Conservation (phyloP, 768 basidiomycete genomes). For the Rhodotorula sphaerocarpa region DNA sequence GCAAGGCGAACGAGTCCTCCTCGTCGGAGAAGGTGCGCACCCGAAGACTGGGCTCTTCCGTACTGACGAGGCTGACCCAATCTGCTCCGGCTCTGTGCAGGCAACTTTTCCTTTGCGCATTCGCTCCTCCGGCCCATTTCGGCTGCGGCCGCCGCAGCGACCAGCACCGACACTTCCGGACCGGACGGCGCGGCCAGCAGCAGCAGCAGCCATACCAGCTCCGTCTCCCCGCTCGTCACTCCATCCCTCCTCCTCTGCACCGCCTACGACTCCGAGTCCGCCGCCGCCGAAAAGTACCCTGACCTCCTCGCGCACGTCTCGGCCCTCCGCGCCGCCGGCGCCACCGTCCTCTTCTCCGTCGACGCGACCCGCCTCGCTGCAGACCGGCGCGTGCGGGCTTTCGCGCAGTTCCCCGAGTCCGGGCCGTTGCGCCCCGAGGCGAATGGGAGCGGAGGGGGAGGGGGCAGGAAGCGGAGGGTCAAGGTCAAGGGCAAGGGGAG, state of each 20-base stretch:
- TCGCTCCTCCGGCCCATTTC: constrained; percentile 52
- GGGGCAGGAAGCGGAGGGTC: too few species aligned
- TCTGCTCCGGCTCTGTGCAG: constrained; percentile 24
- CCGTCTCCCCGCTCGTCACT: constrained; percentile 45
- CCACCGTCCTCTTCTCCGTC: constrained; percentile 64
- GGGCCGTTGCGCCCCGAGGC: too few species aligned
- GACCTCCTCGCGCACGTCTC: constrained; percentile 55
- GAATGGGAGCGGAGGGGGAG: too few species aligned
- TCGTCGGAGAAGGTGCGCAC: constrained; percentile 79
- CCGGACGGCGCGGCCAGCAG: too few species aligned
- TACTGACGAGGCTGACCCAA: too few species aligned
- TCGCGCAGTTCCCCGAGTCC: constrained; percentile 37
- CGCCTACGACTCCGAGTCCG: too few species aligned
- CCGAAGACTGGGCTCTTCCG: too few species aligned
- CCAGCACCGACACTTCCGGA: constrained; percentile 44
- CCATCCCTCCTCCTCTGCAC: constrained; percentile 52
- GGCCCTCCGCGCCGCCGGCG: constrained; percentile 54
- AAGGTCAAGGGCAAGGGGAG: constrained; percentile 9
- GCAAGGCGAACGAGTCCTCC: constrained; percentile 45
- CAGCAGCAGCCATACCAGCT: too few species aligned
- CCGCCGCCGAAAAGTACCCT: constrained; percentile 74
- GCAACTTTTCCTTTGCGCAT: constrained; percentile 80
- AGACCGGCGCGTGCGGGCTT: constrained; percentile 52
- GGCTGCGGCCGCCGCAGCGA: neutral
- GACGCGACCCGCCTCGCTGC: constrained; percentile 75